Evolutionary conservation across 768 basidiomycete genomes (phyloP).

Genomic region (Rhizopogon roseolus): DNA sequence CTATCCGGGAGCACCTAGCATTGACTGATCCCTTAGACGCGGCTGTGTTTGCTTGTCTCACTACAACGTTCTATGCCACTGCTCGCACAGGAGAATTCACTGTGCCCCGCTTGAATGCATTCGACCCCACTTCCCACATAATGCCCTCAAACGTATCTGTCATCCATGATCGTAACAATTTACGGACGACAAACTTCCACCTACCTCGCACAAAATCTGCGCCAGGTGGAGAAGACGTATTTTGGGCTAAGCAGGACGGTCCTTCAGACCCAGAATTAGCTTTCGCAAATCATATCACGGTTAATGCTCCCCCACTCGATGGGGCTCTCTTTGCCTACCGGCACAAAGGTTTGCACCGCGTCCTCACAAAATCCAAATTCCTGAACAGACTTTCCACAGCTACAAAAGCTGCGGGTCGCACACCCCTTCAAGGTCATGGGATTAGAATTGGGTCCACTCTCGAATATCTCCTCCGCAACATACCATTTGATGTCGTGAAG

Average conservation of each 20-base stretch:
- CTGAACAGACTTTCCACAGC: neutral
- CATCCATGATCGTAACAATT: slow-evolving; percentile 8
- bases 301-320: too few species aligned
- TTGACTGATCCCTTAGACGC: too few species aligned
- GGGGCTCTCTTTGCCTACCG: slow-evolving; percentile 30
- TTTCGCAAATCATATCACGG: too few species aligned
- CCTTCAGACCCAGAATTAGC: slow-evolving; percentile 24
- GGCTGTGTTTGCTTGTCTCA: slow-evolving; percentile 17
- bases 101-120: slow-evolving; percentile 24
- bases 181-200: slow-evolving; percentile 19
- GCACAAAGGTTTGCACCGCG: neutral
- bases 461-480: slow-evolving; percentile 31
- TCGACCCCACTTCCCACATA: slow-evolving; percentile 26
- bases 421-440: slow-evolving; percentile 10
- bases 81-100: slow-evolving; percentile 35
- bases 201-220: slow-evolving; percentile 26
- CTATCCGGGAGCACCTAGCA: too few species aligned
- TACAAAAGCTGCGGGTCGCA: neutral
- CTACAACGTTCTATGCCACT: slow-evolving; percentile 30
- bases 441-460: slow-evolving; percentile 27
- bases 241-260: slow-evolving; percentile 26
- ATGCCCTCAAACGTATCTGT: slow-evolving; percentile 19
- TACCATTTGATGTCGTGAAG: slow-evolving; percentile 25
- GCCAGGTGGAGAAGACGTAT: slow-evolving; percentile 26
- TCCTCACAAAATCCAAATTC: slow-evolving; percentile 24